Base-by-base conservation (phyloP, 768 basidiomycete species). In the Boletus insuetus region DNA sequence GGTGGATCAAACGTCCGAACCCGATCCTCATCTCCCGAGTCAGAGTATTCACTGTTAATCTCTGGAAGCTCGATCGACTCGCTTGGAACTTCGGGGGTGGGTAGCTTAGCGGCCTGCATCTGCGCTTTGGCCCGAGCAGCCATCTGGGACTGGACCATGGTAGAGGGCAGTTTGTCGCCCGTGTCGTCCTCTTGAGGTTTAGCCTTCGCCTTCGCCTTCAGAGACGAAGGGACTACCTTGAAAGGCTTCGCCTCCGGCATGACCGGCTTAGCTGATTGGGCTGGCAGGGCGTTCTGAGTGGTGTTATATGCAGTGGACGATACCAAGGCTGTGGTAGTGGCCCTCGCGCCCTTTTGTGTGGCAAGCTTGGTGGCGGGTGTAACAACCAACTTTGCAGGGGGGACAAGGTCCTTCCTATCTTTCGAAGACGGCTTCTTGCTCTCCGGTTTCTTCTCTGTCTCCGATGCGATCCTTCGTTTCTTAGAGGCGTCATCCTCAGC, bases 1-100 rank as follows among this genome's bases (percentile, higher is more conserved):
- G 92, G 91, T 55, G 86, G 82, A 62, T 86, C 81, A 60, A 84
- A 86, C n/a, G 83, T 84, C 59, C 82, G 78, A 40, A 81, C 79
- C 19, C 87, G 83, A 60, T 87, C 85, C 68, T 95, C 94, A 61
- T 95, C 93, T 43, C 94, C 96, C 6, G 94, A 97, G 71, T 95
- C 91, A 6, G 94, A 97, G 72, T 98, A 98, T 64, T 98, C 96
- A 73, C 91, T 94, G 64, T 94, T 89, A 66, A 97, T 94, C 44
- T 98, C 96, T 0, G 96, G 95, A 17, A 99, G 77, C 64, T 94
- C 94, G 62, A 95, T 91, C 66, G 80, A 85, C 75, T 94, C 89
- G 67, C 85, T 89, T 17, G 85, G 73, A 53, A 86, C 69, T 3
- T 74, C 68, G 11, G 83, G 80, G 37, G 73, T 67, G 37, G 75